Conservation (phyloP, 139 green algal species). For the Asterochloris erici region DNA sequence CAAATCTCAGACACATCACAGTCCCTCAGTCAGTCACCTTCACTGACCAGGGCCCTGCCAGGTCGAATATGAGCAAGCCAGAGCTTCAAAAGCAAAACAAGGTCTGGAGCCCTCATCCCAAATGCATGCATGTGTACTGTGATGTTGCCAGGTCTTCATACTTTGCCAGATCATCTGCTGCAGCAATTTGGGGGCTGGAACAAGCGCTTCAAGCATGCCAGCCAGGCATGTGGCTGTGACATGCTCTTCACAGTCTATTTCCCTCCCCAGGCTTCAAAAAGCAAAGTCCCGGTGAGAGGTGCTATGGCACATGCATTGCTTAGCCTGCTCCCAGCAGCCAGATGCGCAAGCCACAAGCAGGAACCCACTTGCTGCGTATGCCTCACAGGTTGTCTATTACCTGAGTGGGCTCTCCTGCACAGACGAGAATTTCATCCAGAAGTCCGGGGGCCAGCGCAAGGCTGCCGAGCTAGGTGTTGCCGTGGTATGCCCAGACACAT, state of each 20-base stretch:
- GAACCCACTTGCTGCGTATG: background rate
- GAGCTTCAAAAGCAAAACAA: too few species aligned
- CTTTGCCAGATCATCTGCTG: background rate
- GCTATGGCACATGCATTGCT: background rate
- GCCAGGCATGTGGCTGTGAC: conserved; percentile 54
- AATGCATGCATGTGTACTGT: background rate
- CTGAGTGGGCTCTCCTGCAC: conserved; percentile 92
- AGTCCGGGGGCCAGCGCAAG: conserved; percentile 66
- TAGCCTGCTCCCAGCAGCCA: too few species aligned
- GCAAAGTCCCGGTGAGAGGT: conserved; percentile 43
- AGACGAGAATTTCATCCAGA: conserved; percentile 90
- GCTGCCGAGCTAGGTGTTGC: conserved; percentile 73
- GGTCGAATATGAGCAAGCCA: too few species aligned
- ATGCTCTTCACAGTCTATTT: conserved; percentile 81
- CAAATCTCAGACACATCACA: too few species aligned
- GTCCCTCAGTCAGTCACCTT: too few species aligned
- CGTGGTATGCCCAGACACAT: conserved; percentile 86
- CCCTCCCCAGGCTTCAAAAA: conserved; percentile 29
- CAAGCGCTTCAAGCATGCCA: conserved; percentile 64
- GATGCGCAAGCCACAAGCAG: too few species aligned
- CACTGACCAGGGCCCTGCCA: too few species aligned
- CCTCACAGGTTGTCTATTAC: conserved; percentile 78
- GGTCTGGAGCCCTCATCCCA: too few species aligned
- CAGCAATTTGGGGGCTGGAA: conserved; percentile 68
- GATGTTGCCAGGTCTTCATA: background rate